Evolutionary conservation across 1,139 yeast genomes (phyloP).

Genomic region (Lodderomyces theae): DNA sequence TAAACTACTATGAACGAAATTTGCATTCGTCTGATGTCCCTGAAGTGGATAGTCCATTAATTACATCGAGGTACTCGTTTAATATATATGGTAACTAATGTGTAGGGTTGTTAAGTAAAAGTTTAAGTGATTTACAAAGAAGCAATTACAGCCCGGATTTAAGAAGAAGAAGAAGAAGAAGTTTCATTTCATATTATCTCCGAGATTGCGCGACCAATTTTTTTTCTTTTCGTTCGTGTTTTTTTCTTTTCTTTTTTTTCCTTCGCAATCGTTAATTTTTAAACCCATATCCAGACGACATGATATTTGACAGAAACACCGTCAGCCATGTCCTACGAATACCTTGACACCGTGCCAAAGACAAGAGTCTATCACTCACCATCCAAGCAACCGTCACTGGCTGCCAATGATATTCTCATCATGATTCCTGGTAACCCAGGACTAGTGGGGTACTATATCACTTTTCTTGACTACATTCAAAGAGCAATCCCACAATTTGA

Average conservation of each 20-base stretch:
- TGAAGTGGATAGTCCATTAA: slow-evolving; percentile 8
- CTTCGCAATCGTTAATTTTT: too few species aligned
- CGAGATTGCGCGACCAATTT: background rate
- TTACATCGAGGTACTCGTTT: slow-evolving; percentile 14
- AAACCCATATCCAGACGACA: too few species aligned
- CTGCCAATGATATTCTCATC: slow-evolving; percentile 30
- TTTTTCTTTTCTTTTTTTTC: too few species aligned
- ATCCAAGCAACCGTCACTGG: slow-evolving; percentile 12
- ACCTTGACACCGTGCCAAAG: slow-evolving; percentile 20
- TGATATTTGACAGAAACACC: background rate
- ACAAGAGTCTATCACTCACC: slow-evolving; percentile 29
- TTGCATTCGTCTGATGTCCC: slow-evolving; percentile 29
- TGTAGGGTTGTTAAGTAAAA: background rate
- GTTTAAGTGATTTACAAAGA: too few species aligned
- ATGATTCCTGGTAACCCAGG: slow-evolving; percentile 74
- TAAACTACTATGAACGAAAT: slow-evolving; percentile 41
- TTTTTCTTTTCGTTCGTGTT: too few species aligned
- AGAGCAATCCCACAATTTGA: slow-evolving; percentile 43
- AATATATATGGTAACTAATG: slow-evolving; percentile 7
- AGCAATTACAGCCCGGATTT: too few species aligned
- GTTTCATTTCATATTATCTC: background rate
- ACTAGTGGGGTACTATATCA: slow-evolving; percentile 53
- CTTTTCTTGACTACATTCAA: slow-evolving; percentile 47
- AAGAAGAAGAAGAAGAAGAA: too few species aligned
- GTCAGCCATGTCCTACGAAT: slow-evolving; percentile 7